A percentile compares a stretch with the other conserved stretches of the same genome.
Conservation (phyloP, 1,139 yeast genomes). For the Pichia sp. region DNA sequence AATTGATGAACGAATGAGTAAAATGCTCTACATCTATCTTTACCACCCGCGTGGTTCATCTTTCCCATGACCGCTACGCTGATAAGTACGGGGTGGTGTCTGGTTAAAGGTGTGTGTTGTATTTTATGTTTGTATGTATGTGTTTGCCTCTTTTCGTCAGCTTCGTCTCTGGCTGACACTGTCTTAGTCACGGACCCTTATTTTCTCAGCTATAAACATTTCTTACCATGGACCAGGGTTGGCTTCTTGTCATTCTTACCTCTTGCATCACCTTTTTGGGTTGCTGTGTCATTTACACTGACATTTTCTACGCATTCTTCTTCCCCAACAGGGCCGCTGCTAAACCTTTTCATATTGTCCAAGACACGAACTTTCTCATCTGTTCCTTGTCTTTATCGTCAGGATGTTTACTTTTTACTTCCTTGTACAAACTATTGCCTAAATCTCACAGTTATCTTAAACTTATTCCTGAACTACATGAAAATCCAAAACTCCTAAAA, state of each 20-base stretch:
- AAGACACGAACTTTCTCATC: conserved; percentile 56
- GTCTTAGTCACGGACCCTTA: too few relatives aligned
- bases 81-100: too few relatives aligned
- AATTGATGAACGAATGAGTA: too few relatives aligned
- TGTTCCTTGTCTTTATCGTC: conserved; percentile 66
- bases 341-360: conserved; percentile 49
- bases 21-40: too few relatives aligned
- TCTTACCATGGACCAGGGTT: conserved; percentile 41
- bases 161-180: too few relatives aligned
- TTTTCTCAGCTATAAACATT: too few relatives aligned
- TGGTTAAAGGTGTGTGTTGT: too few relatives aligned
- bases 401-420: conserved; percentile 73
- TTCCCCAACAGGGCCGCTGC: conserved; percentile 40
- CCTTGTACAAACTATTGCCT: conserved; percentile 70
- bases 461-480: conserved; percentile 26
- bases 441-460: conserved; percentile 43
- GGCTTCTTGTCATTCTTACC: conserved; percentile 51
- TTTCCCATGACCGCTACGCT: neutral
- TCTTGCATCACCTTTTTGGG: conserved; percentile 57
- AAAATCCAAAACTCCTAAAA: conserved; percentile 25
- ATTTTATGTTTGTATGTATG: too few relatives aligned
- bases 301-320: conserved; percentile 37
- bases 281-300: conserved; percentile 48
- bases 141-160: too few relatives aligned
- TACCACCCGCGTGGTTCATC: too few relatives aligned